Base-by-base conservation (phyloP, 345 rosid species). In the Rubroshorea leprosula region DNA sequence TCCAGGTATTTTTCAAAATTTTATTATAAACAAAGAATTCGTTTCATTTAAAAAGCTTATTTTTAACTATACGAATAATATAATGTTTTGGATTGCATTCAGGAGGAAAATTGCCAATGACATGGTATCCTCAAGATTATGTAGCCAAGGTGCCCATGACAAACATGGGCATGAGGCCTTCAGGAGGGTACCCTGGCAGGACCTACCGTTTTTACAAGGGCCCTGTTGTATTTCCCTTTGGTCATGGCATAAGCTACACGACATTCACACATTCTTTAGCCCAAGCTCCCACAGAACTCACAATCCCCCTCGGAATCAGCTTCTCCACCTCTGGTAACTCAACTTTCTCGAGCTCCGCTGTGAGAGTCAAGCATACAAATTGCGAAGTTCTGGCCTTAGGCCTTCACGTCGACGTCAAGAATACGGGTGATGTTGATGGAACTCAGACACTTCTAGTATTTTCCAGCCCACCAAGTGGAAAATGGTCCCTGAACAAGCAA, bases 121-220 rank as follows among this genome's bases (percentile, higher is more conserved):
- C 99, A 26, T 89, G 96, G 95, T 93, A 93, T 61, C 99, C 97
- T 6, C 84, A 87, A 64, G 80, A 75, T 2, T 93, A 84, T 58
- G 68, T 85, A 7, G 60, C 84, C 38, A 83, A 78, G 54, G 78
- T 83, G 5, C 97, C 99, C 19, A 93, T 93, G 99, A 83, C 95
- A 18, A 67, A 72, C 73, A 92, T 92, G 99, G 79, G 74, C 54
- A 80, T 89, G 95, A 70, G 99, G 49, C 74, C 76, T 44, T 65
- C 61, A 6, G 58, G 76, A 47, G 82, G 78, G 23, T 89, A 93
- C 68, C 99, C 99, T 0, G 99, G 99, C 50, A 80, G 97, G 44
- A 89, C 97, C 13, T 93, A 83, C 61, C 72, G 99, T 51, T 93
- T 93, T 79, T 93, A 89, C 72, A 93, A 79, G 62, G 99, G 99